Percentiles rank a stretch among this genome's conserved stretches.
These are phyloP conservation scores for Ascochyta pisi DNA, from an alignment of 2,329 filamentous ascomycete species.

Conservation along the genomic window DNA sequence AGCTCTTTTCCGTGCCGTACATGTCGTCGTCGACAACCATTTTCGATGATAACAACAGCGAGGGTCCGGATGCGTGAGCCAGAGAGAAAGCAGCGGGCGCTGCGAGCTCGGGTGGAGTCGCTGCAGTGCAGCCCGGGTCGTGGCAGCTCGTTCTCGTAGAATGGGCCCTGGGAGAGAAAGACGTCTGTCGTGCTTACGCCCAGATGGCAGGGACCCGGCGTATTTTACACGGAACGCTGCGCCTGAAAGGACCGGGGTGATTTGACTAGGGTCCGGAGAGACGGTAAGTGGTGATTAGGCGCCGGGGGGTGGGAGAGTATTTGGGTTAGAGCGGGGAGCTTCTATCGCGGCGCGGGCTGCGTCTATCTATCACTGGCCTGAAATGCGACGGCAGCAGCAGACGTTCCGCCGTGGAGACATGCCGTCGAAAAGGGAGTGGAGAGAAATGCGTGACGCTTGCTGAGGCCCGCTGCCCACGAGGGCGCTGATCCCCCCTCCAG, in stretches of 20 bases:
- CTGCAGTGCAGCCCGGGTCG: constrained; percentile 18
- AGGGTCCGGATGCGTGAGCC: constrained; percentile 3
- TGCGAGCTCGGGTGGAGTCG: constrained; percentile 29
- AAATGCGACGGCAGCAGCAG: constrained; percentile 13
- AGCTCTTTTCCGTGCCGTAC: constrained; percentile 50
- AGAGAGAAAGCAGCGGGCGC: constrained; percentile 27
- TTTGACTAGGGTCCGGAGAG: constrained; percentile 10
- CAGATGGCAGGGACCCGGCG: constrained; percentile 13
- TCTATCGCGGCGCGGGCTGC: constrained; percentile 4
- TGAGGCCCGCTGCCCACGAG: constrained; percentile 13
- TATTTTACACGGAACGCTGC: constrained; percentile 9
- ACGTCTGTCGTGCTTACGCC: constrained; percentile 6
- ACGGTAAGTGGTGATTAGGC: constrained; percentile 14
- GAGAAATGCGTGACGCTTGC: constrained; percentile 6
- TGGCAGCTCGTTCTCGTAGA: constrained; percentile 10
- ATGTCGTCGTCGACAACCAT: constrained; percentile 47
- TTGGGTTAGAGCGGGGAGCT: constrained; percentile 12
- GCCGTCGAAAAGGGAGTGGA: constrained; percentile 7
- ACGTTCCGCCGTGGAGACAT: constrained; percentile 11
- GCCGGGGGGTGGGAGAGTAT: constrained; percentile 6
- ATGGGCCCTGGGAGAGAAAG: constrained; percentile 8
- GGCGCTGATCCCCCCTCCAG: constrained; percentile 3
- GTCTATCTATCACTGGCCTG: constrained; percentile 13
- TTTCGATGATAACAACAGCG: constrained; percentile 11
- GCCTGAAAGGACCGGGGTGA: constrained; percentile 6